These are phyloP conservation scores for Arthrobotrys entomopaga DNA, from an alignment of 2,329 filamentous ascomycete species.

Conservation along the genomic window DNA sequence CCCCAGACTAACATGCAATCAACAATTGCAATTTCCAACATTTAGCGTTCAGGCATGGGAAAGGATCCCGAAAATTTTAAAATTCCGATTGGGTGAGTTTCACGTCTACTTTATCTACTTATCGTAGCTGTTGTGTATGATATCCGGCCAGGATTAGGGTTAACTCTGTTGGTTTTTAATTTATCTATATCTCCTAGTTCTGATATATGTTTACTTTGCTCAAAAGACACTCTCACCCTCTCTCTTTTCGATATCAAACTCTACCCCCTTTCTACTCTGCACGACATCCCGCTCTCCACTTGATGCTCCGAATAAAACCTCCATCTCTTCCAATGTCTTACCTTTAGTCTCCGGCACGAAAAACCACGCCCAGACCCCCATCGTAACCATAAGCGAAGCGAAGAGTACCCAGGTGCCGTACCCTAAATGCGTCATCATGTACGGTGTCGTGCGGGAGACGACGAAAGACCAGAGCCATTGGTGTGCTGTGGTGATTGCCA, in stretches of 20 bases:
- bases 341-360: conserved; percentile 75
- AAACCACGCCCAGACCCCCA: conserved; percentile 67
- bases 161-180: no score
- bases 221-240: conserved; percentile 21
- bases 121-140: no score
- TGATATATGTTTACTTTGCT: no score
- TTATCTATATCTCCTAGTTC: no score
- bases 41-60: no score
- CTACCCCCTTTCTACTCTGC: conserved; percentile 3
- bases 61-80: no score
- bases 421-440: conserved; percentile 69
- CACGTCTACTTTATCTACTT: no score
- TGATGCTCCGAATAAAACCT: conserved; percentile 59
- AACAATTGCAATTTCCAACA: no score
- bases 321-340: conserved; percentile 61
- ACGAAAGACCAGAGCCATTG: conserved; percentile 81
- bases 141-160: no score
- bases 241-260: conserved; percentile 12
- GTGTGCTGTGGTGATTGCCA: conserved; percentile 70
- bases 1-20: no score
- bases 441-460: conserved; percentile 73
- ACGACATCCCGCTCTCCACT: conserved; percentile 1
- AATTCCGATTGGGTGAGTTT: no score
- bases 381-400: conserved; percentile 73
- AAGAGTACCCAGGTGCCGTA: conserved; percentile 60